Evolutionary conservation across 148 eudicot genomes (phyloP), one percentile per base, ranked within the genome.

Genomic region (Nepenthes gracilis): DNA sequence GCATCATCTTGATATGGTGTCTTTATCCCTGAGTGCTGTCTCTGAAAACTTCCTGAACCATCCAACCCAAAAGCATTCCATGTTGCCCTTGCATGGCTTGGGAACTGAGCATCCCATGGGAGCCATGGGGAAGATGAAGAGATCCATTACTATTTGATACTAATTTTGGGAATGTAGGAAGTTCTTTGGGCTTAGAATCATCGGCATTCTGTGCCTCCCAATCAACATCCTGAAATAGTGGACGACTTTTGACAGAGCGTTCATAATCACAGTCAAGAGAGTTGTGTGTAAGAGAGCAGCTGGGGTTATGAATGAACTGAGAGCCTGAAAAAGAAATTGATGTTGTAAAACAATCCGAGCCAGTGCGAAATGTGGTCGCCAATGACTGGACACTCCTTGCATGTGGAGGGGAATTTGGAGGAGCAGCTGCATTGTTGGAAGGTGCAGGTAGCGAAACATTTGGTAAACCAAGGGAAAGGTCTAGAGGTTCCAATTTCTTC

Each of bases 291-390:
- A 84, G 69, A 14, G 95, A 93, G 68, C 96, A 93, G 74, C 96
- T 93, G 34, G 84, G 89, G 55, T 93, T 88, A 75, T 84, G 95
- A 47, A 78, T 77, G 43, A 84, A 77, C 67, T 88, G 91, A 54
- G 95, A 86, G 65, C 96, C 99, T n/a, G 99, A 88, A 71, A 88
- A 84, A 33, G 97, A 92, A 69, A 88, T 77, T 1, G 99, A 91
- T 49, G 83, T 66, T 6, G 93, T 84, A 64, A 84, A 88, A 52
- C 85, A 82, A 80, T 93, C 99, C 63, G 99, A 93, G 60, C 84
- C 82, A 37, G 98, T 79, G 33, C 76, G 72, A 64, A 82, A 82
- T 51, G 91, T 65, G 73, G 95, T 86, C 10, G 79, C 84, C 68
- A 84, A 72, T 47, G 96, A 93, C 62, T 93, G 98, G 55, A 78